Percentiles rank a stretch among this genome's conserved stretches.
These are phyloP conservation scores for Colletotrichum endophyticum DNA, from an alignment of 2,329 filamentous ascomycete species.

Conservation along the genomic window DNA sequence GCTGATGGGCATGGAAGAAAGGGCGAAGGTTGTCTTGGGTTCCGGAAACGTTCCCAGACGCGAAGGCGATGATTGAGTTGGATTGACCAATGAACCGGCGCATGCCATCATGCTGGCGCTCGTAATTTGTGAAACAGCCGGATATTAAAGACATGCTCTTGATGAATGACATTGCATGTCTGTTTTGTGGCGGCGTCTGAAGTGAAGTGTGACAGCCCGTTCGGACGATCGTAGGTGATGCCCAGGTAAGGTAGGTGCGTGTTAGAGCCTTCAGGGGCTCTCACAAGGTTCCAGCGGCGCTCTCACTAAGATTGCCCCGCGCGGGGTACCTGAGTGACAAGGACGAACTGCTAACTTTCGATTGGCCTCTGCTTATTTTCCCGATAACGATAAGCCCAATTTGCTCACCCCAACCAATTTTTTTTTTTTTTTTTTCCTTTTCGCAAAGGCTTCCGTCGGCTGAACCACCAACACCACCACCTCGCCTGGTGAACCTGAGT, in stretches of 20 bases:
- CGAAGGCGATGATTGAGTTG: neutral
- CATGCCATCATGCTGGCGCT: neutral
- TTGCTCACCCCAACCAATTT: neutral
- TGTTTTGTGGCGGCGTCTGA: neutral
- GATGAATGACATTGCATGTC: neutral
- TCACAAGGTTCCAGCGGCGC: neutral
- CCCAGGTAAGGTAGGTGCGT: neutral
- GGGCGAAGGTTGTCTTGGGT: neutral
- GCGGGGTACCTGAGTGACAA: slow-evolving; percentile 6
- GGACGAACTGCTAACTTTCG: neutral
- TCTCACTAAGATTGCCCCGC: slow-evolving; percentile 12
- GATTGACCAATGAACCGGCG: neutral
- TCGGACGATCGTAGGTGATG: neutral
- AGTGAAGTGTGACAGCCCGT: neutral
- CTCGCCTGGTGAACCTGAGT: neutral
- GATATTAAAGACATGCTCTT: neutral
- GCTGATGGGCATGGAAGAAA: neutral
- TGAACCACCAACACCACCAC: neutral
- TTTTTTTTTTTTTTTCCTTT: neutral
- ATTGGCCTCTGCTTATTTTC: neutral
- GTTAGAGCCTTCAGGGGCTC: neutral
- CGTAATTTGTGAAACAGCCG: neutral
- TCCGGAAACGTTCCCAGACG: slow-evolving; percentile 5
- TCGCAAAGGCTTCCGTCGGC: neutral
- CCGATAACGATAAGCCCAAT: slow-evolving; percentile 15